A percentile compares a stretch with the other conserved stretches of the same genome.
Conservation (phyloP, 2,329 filamentous ascomycete species). For the Taxawa tesnikishii region DNA sequence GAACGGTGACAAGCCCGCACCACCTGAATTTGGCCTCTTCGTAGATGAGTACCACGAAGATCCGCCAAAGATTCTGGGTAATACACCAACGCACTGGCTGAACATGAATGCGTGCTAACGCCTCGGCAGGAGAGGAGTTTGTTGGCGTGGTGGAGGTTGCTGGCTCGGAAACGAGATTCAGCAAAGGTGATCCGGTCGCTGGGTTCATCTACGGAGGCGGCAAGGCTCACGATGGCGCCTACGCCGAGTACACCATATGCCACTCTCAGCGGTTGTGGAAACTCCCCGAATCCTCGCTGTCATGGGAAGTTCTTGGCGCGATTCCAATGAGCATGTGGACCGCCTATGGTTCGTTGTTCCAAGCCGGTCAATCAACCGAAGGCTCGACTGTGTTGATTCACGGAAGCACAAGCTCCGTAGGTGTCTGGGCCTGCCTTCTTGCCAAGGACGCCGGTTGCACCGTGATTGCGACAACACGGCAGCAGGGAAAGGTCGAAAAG, state of each 20-base stretch:
- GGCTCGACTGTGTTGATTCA: conserved; percentile 3
- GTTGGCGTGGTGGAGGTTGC: conserved; percentile 5
- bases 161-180: conserved; percentile 4
- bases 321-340: conserved; percentile 6
- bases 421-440: conserved; percentile 5
- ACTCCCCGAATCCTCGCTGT: conserved; percentile 2
- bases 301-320: conserved; percentile 2
- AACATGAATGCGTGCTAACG: no score
- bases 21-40: conserved; percentile 5
- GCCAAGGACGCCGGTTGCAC: conserved; percentile 5
- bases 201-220: conserved; percentile 6
- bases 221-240: conserved; percentile 6
- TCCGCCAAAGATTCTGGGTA: conserved; percentile 6
- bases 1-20: conserved; percentile 2
- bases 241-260: conserved; percentile 6
- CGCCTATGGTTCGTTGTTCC: conserved; percentile 3
- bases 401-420: conserved; percentile 4
- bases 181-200: conserved; percentile 1
- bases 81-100: not conserved
- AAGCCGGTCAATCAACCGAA: conserved; percentile 1
- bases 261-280: conserved; percentile 3
- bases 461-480: conserved; percentile 6
- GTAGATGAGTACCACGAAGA: conserved; percentile 4
- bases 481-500: conserved; percentile 3
- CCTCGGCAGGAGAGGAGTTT: conserved; percentile 4